A percentile compares a stretch with the other conserved stretches of the same genome.
Conservation (phyloP, 352 stramenopile genomes). For the Peronospora destructor region DNA sequence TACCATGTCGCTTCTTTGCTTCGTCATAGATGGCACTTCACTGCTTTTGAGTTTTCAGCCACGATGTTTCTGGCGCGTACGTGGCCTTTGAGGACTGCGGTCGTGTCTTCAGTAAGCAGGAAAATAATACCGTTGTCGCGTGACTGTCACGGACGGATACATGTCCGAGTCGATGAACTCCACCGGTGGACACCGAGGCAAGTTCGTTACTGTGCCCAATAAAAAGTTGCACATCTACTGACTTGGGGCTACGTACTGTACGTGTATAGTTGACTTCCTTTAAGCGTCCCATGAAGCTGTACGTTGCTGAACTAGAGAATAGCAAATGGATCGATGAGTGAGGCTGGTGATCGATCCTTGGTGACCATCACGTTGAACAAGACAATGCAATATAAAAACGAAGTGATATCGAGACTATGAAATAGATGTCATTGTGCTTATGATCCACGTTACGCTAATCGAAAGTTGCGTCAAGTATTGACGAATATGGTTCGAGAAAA, state of each 20-base stretch:
- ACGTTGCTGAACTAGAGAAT: slow-evolving; percentile 17
- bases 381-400: too few species aligned
- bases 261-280: too few species aligned
- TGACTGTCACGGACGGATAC: slow-evolving; percentile 5
- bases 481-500: slow-evolving; percentile 1
- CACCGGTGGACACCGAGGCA: slow-evolving; percentile 13
- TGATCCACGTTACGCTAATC: neutral
- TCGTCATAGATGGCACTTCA: too few species aligned
- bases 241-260: too few species aligned
- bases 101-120: too few species aligned
- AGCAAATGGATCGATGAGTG: slow-evolving; percentile 17
- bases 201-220: slow-evolving; percentile 24
- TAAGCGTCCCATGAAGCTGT: too few species aligned
- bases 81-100: slow-evolving; percentile 17
- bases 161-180: slow-evolving; percentile 22
- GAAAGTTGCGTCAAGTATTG: neutral
- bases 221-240: slow-evolving; percentile 13
- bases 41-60: neutral
- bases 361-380: too few species aligned
- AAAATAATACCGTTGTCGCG: too few species aligned
- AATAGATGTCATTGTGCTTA: too few species aligned
- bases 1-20: slow-evolving; percentile 1
- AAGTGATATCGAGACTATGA: too few species aligned
- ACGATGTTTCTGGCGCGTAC: slow-evolving; percentile 9
- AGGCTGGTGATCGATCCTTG: slow-evolving; percentile 4